Evolutionary conservation across 495 filamentous ascomycete genomes (phyloP).

Genomic region (Podospora comata): DNA sequence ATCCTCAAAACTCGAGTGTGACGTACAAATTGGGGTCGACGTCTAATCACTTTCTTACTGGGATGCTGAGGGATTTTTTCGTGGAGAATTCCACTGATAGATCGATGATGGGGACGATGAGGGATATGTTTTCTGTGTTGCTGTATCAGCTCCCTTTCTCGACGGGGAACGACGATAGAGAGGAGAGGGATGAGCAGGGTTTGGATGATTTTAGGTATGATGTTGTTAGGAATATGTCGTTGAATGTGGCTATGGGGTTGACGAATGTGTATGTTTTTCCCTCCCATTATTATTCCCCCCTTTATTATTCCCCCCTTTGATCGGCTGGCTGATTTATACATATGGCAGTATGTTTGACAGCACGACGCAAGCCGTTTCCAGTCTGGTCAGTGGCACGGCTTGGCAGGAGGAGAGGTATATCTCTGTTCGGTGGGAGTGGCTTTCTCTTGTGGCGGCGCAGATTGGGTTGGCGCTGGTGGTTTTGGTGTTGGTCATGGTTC

Average conservation of each 20-base stretch:
- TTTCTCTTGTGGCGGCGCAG: neutral
- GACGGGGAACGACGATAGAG: neutral
- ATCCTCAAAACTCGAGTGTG: neutral
- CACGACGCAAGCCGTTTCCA: neutral
- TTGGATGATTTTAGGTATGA: neutral
- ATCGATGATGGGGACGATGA: neutral
- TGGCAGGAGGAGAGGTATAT: neutral
- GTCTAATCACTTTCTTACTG: neutral
- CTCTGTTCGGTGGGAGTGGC: constrained; percentile 5
- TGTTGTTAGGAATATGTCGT: neutral
- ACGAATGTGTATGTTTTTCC: neutral
- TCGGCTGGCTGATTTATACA: too few relatives aligned
- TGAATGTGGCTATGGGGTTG: neutral
- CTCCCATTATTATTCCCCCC: too few relatives aligned
- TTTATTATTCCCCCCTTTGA: too few relatives aligned
- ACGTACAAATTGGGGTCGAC: neutral
- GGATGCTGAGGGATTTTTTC: neutral
- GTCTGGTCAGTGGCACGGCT: neutral
- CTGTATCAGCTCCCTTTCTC: neutral
- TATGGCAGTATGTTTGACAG: neutral
- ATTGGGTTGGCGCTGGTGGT: neutral
- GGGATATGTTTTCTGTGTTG: neutral
- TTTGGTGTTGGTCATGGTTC: neutral
- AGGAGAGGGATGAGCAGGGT: neutral
- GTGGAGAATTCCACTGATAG: neutral